Base-by-base conservation (phyloP, 176 grass and related monocot genomes). In the Carex scoparia region DNA sequence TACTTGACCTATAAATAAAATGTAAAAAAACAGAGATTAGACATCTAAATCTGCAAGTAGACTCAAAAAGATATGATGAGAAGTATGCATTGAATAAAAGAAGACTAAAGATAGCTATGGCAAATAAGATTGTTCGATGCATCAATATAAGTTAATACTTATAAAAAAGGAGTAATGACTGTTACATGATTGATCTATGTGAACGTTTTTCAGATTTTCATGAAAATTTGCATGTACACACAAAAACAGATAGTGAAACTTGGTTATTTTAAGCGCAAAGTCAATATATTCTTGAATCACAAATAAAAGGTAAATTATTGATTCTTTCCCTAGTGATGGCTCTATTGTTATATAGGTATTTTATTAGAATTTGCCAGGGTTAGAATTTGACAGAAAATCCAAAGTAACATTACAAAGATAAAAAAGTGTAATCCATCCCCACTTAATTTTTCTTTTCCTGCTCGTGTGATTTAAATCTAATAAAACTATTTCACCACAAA, bases 1-100 rank as follows among this genome's bases (percentile, higher is more conserved):
- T 92, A 94, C 85, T 94, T 98, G 37, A 98, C 89, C 95, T 94
- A 84, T 54, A 87, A 91, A 74, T 79, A 56, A 31, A 63, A 12
- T 6, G 23, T 84, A n/a, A 7, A 11, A 10, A 55, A 46, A 62
- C 49, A 64, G 0, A 80, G 3, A 5, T 64, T 63, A 65, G 61
- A 9, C 79, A 4, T 46, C 6, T 65, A 12, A 42, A 13, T 81
- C 18, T 63, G 37, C 61, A 35, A 71, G 5, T 28, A 63, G n/a
- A 63, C 61, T 28, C 48, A 51, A 23, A 63, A 63, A 63, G 8
- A 63, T 63, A 18, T 3, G 61, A 11, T 23, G 9, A 28, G 11
- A 63, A 63, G 9, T 63, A 63, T 23, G 2, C 28, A 10, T 63
- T 3, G 19, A 63, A 7, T 63, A 9, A 9, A 63, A 23, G 61